These are phyloP conservation scores for Coix lacrymajobi DNA, from an alignment of 176 grass and related monocot genomes.

Conservation along the genomic window DNA sequence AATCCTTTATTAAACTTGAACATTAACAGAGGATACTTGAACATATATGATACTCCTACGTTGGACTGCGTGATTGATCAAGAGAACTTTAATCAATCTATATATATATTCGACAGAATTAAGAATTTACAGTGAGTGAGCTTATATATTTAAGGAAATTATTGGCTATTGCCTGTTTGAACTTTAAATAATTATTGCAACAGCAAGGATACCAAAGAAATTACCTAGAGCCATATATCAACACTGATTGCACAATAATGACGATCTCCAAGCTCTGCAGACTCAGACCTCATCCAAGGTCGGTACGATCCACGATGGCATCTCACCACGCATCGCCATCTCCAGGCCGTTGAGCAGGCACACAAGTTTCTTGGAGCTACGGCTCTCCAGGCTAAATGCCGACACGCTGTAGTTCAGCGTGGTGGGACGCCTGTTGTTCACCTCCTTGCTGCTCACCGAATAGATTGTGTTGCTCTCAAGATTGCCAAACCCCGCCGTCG, in stretches of 20 bases:
- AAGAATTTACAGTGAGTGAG: background rate
- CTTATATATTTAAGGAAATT: background rate
- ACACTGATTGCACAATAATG: background rate
- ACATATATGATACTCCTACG: too few relatives aligned
- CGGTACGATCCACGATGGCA: slow-evolving; percentile 38
- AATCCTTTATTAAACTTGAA: slow-evolving; percentile 14
- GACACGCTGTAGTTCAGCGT: slow-evolving; percentile 26
- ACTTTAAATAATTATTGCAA: background rate
- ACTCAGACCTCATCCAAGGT: slow-evolving; percentile 20
- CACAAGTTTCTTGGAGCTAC: slow-evolving; percentile 21
- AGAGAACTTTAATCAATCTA: background rate
- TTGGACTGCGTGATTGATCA: background rate
- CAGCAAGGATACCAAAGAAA: background rate
- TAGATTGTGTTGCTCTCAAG: slow-evolving; percentile 36
- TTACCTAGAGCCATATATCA: background rate
- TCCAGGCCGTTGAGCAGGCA: slow-evolving; percentile 15
- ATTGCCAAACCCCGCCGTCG: slow-evolving; percentile 23
- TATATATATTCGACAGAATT: background rate
- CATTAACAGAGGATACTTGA: background rate
- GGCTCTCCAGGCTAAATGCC: slow-evolving; percentile 19
- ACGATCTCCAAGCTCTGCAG: background rate
- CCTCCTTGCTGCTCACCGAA: slow-evolving; percentile 23
- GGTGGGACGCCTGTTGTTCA: background rate
- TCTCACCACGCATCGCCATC: slow-evolving; percentile 11
- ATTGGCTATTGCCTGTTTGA: background rate